Evolutionary conservation across 257 asterid species (phyloP).

Genomic region (Petrea volubilis): DNA sequence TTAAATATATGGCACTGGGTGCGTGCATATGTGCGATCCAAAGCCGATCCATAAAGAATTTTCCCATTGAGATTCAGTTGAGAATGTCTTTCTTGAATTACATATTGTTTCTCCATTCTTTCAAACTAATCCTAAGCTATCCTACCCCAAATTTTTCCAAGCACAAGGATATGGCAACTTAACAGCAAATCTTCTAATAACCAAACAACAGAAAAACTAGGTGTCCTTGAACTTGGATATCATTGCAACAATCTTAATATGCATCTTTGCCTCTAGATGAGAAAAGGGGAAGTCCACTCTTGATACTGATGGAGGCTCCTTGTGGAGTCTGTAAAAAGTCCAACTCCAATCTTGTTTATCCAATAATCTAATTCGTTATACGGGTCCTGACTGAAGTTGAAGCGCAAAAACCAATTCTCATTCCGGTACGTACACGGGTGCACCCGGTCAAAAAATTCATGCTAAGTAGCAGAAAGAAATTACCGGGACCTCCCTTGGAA

Average conservation of each 20-base stretch:
- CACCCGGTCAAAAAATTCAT: conserved; percentile 52
- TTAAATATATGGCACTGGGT: no score
- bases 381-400: conserved; percentile 91
- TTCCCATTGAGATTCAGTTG: no score
- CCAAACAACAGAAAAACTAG: conserved; percentile 19
- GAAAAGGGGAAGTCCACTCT: conserved; percentile 68
- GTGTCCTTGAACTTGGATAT: conserved; percentile 50
- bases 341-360: conserved; percentile 77
- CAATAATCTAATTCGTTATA: conserved; percentile 78
- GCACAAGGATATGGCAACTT: not conserved
- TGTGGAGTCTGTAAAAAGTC: conserved; percentile 89
- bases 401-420: conserved; percentile 73
- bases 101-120: not conserved
- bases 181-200: not conserved
- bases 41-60: no score
- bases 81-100: not conserved
- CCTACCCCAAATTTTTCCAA: not conserved
- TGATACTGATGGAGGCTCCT: conserved; percentile 90
- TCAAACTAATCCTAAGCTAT: not conserved
- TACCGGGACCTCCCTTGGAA: no score
- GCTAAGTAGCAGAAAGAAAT: no score
- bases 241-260: conserved; percentile 51
- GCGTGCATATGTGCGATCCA: no score
- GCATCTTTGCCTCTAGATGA: conserved; percentile 52
- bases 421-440: conserved; percentile 91